phyloP scores from a whole-genome alignment of 2,329 filamentous ascomycete species.

The Sphaceloma murrayae region DNA sequence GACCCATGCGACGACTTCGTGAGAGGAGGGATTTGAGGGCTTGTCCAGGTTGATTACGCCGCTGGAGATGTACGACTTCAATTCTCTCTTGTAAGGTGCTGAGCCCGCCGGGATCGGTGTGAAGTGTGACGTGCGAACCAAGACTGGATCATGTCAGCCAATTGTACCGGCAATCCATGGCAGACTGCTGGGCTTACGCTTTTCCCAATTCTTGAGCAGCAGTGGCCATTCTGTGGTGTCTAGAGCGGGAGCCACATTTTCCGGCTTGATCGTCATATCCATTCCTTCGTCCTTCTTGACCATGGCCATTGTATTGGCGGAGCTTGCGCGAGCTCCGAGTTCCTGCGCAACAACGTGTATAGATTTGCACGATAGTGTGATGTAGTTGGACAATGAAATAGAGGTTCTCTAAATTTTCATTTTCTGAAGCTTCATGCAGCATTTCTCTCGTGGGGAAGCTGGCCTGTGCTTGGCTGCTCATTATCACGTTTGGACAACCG shows the following conservation, averaged over 20 bases:
- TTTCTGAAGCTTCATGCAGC: not conserved
- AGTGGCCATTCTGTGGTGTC: conserved; percentile 89
- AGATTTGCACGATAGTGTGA: not conserved
- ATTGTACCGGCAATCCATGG: not conserved
- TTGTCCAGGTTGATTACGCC: conserved; percentile 98
- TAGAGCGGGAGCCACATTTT: conserved; percentile 65
- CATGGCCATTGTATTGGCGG: conserved; percentile 23
- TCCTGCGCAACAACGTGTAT: not conserved
- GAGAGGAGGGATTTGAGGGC: conserved; percentile 92
- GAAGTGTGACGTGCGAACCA: conserved; percentile 90
- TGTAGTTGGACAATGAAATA: not conserved
- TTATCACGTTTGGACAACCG: not conserved
- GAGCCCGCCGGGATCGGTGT: conserved; percentile 92
- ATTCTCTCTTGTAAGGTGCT: conserved; percentile 81
- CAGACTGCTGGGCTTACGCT: conserved; percentile 69
- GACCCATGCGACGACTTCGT: conserved; percentile 98
- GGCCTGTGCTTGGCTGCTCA: not conserved
- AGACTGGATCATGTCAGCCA: conserved; percentile 47
- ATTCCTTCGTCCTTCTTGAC: conserved; percentile 41
- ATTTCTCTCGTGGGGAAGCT: not conserved
- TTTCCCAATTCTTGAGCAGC: conserved; percentile 91
- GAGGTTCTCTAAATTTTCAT: not conserved
- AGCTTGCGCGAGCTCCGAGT: not conserved
- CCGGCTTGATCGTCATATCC: conserved; percentile 85
- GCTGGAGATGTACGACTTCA: conserved; percentile 94